These are phyloP conservation scores for Hanseniaspora taiwanica DNA, from an alignment of 805 yeast genomes.

Conservation along the genomic window DNA sequence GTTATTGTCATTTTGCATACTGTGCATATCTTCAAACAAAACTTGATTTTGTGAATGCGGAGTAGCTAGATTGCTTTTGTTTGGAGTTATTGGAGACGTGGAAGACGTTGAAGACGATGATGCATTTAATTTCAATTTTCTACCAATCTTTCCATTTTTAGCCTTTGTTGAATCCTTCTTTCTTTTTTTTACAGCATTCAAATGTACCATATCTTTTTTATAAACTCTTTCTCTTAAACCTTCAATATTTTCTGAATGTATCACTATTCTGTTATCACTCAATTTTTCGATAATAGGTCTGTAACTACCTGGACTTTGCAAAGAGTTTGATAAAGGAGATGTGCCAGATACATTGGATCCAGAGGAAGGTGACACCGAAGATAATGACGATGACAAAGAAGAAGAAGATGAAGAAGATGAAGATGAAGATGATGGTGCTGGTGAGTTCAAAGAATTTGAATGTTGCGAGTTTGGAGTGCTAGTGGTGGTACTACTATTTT, in stretches of 20 bases:
- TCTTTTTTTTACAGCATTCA: neutral
- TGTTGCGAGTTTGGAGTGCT: no score
- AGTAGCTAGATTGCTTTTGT: neutral
- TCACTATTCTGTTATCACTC: slow-evolving; percentile 18
- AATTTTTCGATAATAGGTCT: slow-evolving; percentile 14
- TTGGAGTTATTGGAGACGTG: neutral
- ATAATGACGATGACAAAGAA: no score
- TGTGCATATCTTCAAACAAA: slow-evolving; percentile 12
- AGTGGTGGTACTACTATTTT: no score
- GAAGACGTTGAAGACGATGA: neutral
- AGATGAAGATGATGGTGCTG: no score
- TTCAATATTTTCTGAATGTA: slow-evolving; percentile 17
- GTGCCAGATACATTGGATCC: no score
- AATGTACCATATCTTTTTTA: neutral
- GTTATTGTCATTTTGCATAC: no score
- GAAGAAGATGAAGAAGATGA: neutral
- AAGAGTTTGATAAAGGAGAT: neutral
- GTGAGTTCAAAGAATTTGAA: no score
- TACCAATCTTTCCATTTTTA: neutral
- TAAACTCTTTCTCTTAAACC: slow-evolving; percentile 9
- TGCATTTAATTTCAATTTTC: neutral
- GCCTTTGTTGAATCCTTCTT: neutral
- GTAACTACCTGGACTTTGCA: neutral
- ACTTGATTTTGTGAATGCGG: slow-evolving; percentile 10
- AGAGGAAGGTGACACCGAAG: no score